These are phyloP conservation scores for Discostella stelligera DNA, from an alignment of 352 stramenopile genomes.

Conservation along the genomic window DNA sequence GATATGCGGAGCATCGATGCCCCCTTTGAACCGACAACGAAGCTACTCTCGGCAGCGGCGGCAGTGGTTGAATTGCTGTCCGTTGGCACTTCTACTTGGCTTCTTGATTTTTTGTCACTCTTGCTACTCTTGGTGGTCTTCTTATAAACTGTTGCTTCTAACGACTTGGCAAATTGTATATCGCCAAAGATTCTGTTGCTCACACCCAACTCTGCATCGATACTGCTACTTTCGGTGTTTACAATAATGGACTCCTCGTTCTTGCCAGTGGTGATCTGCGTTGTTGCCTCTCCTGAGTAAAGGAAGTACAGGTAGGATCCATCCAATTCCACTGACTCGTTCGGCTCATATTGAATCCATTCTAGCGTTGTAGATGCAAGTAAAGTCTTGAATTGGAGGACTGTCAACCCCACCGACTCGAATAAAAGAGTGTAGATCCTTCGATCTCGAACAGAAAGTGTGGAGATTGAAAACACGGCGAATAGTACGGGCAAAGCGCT, in stretches of 20 bases:
- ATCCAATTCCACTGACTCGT: conserved; percentile 29
- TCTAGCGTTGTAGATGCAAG: conserved; percentile 31
- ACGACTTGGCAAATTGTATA: conserved; percentile 34
- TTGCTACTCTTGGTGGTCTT: conserved; percentile 18
- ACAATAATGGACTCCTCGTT: too few relatives aligned
- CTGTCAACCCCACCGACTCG: conserved; percentile 25
- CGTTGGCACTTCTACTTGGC: too few relatives aligned
- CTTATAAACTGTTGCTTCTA: conserved; percentile 26
- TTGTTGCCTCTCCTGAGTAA: conserved; percentile 35
- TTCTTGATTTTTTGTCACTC: conserved; percentile 21
- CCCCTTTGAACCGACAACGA: conserved; percentile 24
- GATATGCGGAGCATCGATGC: conserved; percentile 38
- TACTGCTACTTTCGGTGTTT: background rate
- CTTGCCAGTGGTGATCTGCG: background rate
- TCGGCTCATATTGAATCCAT: conserved; percentile 26
- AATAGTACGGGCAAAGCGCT: conserved; percentile 29
- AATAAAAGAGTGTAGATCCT: conserved; percentile 36
- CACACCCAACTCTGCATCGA: conserved; percentile 1
- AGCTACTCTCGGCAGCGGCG: background rate
- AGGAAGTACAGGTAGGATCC: conserved; percentile 45
- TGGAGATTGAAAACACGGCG: conserved; percentile 13
- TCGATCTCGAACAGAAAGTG: conserved; percentile 37
- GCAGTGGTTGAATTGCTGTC: background rate
- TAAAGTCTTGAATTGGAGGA: conserved; percentile 49
- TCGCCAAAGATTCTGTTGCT: conserved; percentile 45